These are phyloP conservation scores for Rhododendron simsii DNA, from an alignment of 148 eudicot genomes.

Conservation along the genomic window DNA sequence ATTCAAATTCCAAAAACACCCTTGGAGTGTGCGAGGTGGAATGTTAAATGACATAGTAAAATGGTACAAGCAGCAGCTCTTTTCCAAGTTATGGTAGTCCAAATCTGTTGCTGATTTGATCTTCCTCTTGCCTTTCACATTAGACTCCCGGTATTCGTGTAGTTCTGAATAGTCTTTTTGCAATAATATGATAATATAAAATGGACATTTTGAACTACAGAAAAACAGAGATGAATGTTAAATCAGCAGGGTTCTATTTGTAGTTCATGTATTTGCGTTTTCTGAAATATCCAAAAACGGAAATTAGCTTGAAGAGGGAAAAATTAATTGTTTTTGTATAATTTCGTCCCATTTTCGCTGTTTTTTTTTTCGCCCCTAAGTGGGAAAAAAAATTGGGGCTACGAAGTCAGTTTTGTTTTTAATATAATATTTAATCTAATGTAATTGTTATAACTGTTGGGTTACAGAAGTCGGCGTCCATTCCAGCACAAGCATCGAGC, in stretches of 20 bases:
- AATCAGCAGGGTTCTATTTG: not conserved
- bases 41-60: not conserved
- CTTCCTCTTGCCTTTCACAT: not conserved
- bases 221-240: not conserved
- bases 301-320: not conserved
- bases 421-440: not conserved
- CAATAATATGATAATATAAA: not conserved
- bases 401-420: not conserved
- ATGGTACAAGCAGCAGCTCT: not conserved
- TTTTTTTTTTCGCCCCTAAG: no score
- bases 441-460: not conserved
- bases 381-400: not conserved
- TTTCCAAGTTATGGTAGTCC: not conserved
- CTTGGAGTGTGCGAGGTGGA: not conserved
- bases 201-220: not conserved
- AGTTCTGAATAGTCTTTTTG: not conserved
- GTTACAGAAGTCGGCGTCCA: conserved; percentile 41
- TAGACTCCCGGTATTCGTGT: not conserved
- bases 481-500: conserved; percentile 24
- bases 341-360: not conserved
- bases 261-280: not conserved
- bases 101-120: not conserved
- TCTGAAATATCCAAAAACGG: no score
- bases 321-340: no score
- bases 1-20: not conserved